Base-by-base conservation (phyloP, 164 flowering plant genomes). In the Aristolochia californica region DNA sequence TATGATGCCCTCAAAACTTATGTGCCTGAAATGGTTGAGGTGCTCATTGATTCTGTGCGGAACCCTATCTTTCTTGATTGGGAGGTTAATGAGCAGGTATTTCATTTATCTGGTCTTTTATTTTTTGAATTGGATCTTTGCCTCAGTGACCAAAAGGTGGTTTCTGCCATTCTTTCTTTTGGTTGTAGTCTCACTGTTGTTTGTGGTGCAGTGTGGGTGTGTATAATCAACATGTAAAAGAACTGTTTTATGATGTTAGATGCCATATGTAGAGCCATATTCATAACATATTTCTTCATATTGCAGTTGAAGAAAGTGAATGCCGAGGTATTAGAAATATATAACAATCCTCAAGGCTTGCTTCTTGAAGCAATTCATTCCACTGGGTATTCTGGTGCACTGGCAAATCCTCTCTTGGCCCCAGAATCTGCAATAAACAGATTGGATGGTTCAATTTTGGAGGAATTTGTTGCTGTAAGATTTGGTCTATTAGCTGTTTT, bases 81-180 rank as follows among this genome's bases (percentile, higher is more conserved):
- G 98, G 97, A 93, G 72, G 80, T 93, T 60, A 78, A 76, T 50
- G 97, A 91, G 70, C 84, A 88, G 89, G 97, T 88, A 70, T 23
- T 2, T 60, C 10, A 34, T 0, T 16, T 14, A 40, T 27, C 16
- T 14, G 5, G 45, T 17, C 21, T 62, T 20, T 45, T n/a, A n/a
- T n/a, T n/a, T 34, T 34, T 9, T 34, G 40, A 34, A 12, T 34
- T 34, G 40, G 40, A 34, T 34, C 40, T 12, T 34, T 34, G 9
- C 11, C 10, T 34, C 40, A 34, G 0, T 4, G 40, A 34, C 40
- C 40, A 2, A 2, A n/a, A n/a, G n/a, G n/a, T 34, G 40, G 40
- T 3, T 7, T 28, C 34, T 7, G 3, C 3, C 34, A 28, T 7
- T 28, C 7, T 28, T 7, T 28, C 7, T 28, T 28, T 28, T 28